These are phyloP conservation scores for Ustilago sp. DNA, from an alignment of 1,284 basidiomycete genomes.

Conservation along the genomic window DNA sequence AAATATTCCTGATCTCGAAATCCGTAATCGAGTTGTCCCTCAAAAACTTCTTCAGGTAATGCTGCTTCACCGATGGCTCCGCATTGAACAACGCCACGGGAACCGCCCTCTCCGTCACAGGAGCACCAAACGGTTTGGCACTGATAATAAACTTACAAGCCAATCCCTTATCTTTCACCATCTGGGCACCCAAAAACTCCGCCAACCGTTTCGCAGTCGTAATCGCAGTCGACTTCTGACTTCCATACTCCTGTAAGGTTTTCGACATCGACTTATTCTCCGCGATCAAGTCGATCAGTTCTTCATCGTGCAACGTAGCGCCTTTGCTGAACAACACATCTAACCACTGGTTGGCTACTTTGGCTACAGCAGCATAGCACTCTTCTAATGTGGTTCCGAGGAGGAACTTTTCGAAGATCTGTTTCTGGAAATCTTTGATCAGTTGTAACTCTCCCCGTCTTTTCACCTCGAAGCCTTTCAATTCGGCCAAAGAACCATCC, in stretches of 20 bases:
- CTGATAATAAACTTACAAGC: constrained; percentile 99
- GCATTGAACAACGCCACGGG: constrained; percentile 99
- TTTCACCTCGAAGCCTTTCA: constrained; percentile 99
- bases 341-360: constrained; percentile 96
- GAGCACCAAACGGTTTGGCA: constrained; percentile 89
- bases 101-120: constrained; percentile 95
- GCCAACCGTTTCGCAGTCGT: constrained; percentile 94
- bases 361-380: constrained; percentile 93
- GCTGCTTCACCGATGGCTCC: constrained; percentile 87
- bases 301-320: constrained; percentile 85
- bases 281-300: constrained; percentile 96
- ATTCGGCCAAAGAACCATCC: constrained; percentile 93
- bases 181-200: constrained; percentile 96
- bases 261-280: constrained; percentile 99
- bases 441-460: constrained; percentile 96
- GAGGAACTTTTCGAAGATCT: constrained; percentile 97
- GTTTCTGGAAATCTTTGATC: constrained; percentile 99
- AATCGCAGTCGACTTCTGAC: constrained; percentile 98
- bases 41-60: constrained; percentile 94
- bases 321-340: constrained; percentile 92
- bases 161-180: constrained; percentile 99
- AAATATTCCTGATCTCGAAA: constrained; percentile 92
- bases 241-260: constrained; percentile 93
- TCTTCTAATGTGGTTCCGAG: constrained; percentile 92
- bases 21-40: constrained; percentile 88